Percentiles rank a stretch among this genome's conserved stretches.
phyloP scores from a whole-genome alignment of 768 basidiomycete genomes.

The Panaeolus papilionaceus region DNA sequence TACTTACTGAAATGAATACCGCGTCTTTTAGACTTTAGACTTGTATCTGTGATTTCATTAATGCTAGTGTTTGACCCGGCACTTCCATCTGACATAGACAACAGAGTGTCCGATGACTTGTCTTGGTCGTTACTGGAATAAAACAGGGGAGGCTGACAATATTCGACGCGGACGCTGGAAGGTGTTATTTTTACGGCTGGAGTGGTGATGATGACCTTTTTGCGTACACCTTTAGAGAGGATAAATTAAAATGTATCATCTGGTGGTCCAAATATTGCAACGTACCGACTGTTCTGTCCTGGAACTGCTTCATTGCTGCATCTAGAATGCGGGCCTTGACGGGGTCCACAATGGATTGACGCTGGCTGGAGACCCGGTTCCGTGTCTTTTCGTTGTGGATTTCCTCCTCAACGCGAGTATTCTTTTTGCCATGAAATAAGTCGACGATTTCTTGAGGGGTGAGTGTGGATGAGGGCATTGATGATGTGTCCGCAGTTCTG shows the following conservation, averaged over 20 bases:
- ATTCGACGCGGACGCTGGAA: slow-evolving; percentile 28
- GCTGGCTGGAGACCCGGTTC: slow-evolving; percentile 18
- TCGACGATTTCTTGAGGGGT: neutral
- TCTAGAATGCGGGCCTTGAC: slow-evolving; percentile 30
- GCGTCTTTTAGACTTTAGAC: neutral
- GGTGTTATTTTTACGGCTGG: slow-evolving; percentile 19
- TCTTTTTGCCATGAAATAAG: neutral
- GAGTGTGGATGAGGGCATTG: neutral
- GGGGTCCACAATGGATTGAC: slow-evolving; percentile 25
- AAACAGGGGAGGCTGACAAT: slow-evolving; percentile 6
- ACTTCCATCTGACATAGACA: neutral
- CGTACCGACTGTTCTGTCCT: slow-evolving; percentile 29
- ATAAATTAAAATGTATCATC: no score
- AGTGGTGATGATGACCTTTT: slow-evolving; percentile 26
- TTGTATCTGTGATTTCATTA: neutral
- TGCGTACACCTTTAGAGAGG: slow-evolving; percentile 25
- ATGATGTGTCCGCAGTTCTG: neutral
- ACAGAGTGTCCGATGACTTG: neutral
- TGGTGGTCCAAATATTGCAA: neutral
- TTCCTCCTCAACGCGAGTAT: neutral
- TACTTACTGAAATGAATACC: neutral
- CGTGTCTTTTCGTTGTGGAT: slow-evolving; percentile 10
- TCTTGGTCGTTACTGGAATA: slow-evolving; percentile 1
- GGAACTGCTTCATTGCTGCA: slow-evolving; percentile 27
- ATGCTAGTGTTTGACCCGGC: neutral